These are phyloP conservation scores for Ceratobasidium sp. DNA, from an alignment of 1,284 basidiomycete genomes.

Conservation along the genomic window DNA sequence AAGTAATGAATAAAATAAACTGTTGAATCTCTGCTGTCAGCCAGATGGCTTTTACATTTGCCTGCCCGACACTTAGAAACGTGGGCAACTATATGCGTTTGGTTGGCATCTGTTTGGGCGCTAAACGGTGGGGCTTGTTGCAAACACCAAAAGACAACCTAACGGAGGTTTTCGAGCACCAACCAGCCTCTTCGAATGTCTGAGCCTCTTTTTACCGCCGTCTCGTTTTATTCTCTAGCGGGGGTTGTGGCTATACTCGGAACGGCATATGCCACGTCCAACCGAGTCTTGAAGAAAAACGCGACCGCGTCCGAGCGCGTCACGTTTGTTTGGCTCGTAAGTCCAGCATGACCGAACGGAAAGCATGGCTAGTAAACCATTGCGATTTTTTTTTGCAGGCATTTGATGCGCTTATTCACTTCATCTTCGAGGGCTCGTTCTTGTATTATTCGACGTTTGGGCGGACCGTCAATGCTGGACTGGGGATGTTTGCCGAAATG, in stretches of 20 bases:
- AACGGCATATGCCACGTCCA: constrained; percentile 31
- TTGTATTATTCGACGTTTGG: constrained; percentile 77
- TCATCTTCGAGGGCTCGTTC: constrained; percentile 79
- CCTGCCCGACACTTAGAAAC: too few relatives aligned
- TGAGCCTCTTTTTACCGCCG: constrained; percentile 39
- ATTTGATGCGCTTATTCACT: constrained; percentile 67
- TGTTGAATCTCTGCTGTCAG: too few relatives aligned
- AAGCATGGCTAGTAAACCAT: not conserved
- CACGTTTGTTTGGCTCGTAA: constrained; percentile 42
- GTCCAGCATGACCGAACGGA: not conserved
- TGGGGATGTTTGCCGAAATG: constrained; percentile 73
- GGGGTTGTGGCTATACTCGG: constrained; percentile 39
- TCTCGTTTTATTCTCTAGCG: constrained; percentile 39
- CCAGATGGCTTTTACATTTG: too few relatives aligned
- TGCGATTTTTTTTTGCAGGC: constrained; percentile 13
- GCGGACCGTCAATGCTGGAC: constrained; percentile 70
- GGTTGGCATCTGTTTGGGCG: not conserved
- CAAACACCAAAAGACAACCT: not conserved
- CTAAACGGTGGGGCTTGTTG: not conserved
- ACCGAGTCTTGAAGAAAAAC: constrained; percentile 33
- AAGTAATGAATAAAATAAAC: not conserved
- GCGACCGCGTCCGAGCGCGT: constrained; percentile 35
- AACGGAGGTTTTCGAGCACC: not conserved
- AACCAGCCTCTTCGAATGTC: constrained; percentile 7
- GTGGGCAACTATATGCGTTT: not conserved